phyloP scores from a whole-genome alignment of 805 yeast species.

The Phaffomyces antillensis region DNA sequence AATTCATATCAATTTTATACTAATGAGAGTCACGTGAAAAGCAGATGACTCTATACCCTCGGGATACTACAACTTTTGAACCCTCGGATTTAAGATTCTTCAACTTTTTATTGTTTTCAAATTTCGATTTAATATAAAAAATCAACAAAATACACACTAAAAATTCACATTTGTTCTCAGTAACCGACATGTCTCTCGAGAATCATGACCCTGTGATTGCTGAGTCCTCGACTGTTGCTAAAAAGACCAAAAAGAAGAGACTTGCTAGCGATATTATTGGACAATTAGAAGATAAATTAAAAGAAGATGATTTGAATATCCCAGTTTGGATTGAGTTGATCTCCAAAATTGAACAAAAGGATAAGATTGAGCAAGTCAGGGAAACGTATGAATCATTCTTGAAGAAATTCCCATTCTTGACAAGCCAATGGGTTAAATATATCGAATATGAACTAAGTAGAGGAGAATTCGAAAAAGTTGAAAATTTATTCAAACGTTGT shows the following conservation, averaged over 20 bases:
- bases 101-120: too few relatives aligned
- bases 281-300: slow-evolving; percentile 47
- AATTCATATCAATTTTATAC: too few relatives aligned
- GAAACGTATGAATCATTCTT: slow-evolving; percentile 55
- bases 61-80: too few relatives aligned
- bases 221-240: slow-evolving; percentile 16
- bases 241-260: slow-evolving; percentile 14
- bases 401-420: slow-evolving; percentile 57
- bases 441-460: slow-evolving; percentile 55
- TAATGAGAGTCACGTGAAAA: too few relatives aligned
- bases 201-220: slow-evolving; percentile 3
- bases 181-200: too few relatives aligned
- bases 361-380: slow-evolving; percentile 53
- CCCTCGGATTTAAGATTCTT: too few relatives aligned
- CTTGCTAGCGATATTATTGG: slow-evolving; percentile 45
- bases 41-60: too few relatives aligned
- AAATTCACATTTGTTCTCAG: too few relatives aligned
- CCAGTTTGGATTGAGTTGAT: slow-evolving; percentile 51
- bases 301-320: slow-evolving; percentile 46
- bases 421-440: slow-evolving; percentile 69
- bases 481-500: slow-evolving; percentile 56
- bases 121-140: too few relatives aligned
- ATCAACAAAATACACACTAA: too few relatives aligned
- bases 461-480: slow-evolving; percentile 62
- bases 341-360: slow-evolving; percentile 40